Base-by-base conservation (phyloP, 2,329 filamentous ascomycete genomes). In the Paracamarosporium sp. region DNA sequence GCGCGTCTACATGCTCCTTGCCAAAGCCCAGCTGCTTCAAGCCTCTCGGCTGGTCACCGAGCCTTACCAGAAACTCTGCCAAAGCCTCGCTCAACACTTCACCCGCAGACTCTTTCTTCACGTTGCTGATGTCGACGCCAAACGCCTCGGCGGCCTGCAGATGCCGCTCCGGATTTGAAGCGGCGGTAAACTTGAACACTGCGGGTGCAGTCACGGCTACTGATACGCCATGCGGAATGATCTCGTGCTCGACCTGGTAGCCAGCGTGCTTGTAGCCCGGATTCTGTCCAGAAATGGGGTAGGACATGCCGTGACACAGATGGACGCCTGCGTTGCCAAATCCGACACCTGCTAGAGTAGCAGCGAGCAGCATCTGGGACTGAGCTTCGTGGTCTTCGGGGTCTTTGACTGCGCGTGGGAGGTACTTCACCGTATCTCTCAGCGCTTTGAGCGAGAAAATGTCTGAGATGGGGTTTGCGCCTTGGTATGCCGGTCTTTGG, bases 241-340 rank as follows among this genome's bases (percentile, higher is more conserved):
- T 90, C 9, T 91, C 87, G 28, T 84, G 75, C 25, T 86, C 78
- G 7, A 96, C 88, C 1, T 89, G 81, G 76, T 99, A 99, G n/a
- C 95, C 95, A 0, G 84, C 77, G 74, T 99, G 95, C 69, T 88
- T 88, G 79, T 98, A 98, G 5, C 90, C 89, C 0, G 91, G 92
- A 75, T 99, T 99, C 75, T 97, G 93, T 28, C 93, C 92, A 0
- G 92, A 96, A 71, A 99, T 97, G 17, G 95, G 95, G 73, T 99
- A 99, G 24, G 91, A 96, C 94, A 99, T 98, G 74, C 94, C 89
- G 73, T 92, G 89, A 75, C 89, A 92, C 9, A 92, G 82, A 79
- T 99, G 95, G 2, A 99, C 95, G 48, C 96, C 95, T 1, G 96
- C 96, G 70, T 99, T 99, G 20, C 96, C 95, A 75, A 99, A 99